Base-by-base conservation (phyloP, 1,139 yeast genomes). In the Candida smagusa region DNA sequence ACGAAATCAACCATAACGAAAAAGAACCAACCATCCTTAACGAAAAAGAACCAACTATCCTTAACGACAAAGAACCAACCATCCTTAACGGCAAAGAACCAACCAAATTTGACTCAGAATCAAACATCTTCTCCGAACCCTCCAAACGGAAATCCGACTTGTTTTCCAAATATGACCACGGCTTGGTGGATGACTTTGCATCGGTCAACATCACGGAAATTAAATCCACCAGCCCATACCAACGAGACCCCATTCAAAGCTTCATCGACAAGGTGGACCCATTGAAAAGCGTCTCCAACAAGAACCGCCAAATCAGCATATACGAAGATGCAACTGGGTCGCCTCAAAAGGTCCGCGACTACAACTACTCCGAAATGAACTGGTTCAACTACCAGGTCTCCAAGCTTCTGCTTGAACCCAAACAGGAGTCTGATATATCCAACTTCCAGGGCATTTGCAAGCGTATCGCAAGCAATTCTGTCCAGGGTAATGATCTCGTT, bases 231-330 rank as follows among this genome's bases (percentile, higher is more conserved):
- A 21, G 24, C 12, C 28, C 27, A 7, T 24, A 42, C 19, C 38
- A 45, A 12, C 42, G 39, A 19, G 53, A 51, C 36, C 55, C 58
- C 5, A 52, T 67, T 12, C 69, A 68, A 42, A 45, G 54, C 1
- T 51, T 68, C 22, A 65, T 70, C 27, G 74, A 68, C 19, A 68
- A 57, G 42, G 59, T 68, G 0, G 77, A 72, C 45, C 77, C 77
- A 1, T 50, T 72, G 21, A 61, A 51, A 34, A 54, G 63, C 6
- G 53, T 65, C 6, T 59, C 75, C 0, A 61, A 52, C 31, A 60
- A 56, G 34, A 61, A 55, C 35, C 62, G 61, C 32, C 65, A 63
- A 4, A 69, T 72, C 25, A 44, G 54, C 12, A 72, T 72, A 8
- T 72, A 54, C 40, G 71, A 69, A 32, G 77, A 71, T 47, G 46